Evolutionary conservation across 2,329 filamentous ascomycete species (phyloP), one percentile per base, ranked within the genome.

Genomic region (Monilinia fructigena): DNA sequence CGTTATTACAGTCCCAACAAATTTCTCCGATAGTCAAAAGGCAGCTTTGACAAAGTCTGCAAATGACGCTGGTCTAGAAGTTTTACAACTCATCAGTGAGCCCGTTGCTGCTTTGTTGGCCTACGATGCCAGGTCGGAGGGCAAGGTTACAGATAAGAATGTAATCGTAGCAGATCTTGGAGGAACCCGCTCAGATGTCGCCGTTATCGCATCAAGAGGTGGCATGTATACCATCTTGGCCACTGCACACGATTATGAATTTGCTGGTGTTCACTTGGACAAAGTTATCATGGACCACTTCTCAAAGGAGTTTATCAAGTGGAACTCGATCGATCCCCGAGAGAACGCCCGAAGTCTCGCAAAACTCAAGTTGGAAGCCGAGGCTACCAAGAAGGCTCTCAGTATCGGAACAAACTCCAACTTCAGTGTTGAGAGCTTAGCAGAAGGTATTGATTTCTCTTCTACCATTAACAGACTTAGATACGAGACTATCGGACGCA

Each of bases 231-330:
- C 92, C 68, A 88, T 97, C 74, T 85, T 99, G 67, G 93, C 95
- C 26, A 96, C 94, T 16, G 87, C 90, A 40, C 95, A 98, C 82
- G 95, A 99, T 82, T 97, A 96, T 80, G 93, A 98, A 76, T 91
- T 94, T 72, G 89, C 91, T 66, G 95, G 95, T 75, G 84, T 87
- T 47, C 88, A 93, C 72, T 84, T 99, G 66, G 95, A 99, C 82
- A 86, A 95, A 78, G 90, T 94, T 60, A 85, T 99, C 67, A 91
- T 97, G 77, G 94, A 99, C 78, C 89, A 97, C 83, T 97, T 98
- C 74, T 91, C 94, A 74, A 99, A 99, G 85, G 95, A 99, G 80
- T 99, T 99, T 81, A 86, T 95, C 76, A 98, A 99, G 86, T 97
- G 96, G 85, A 87, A 98, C 81, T 80, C 79, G 47, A 86, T 86